Conservation (phyloP, 129 eudicot species). For the Mikania micrantha region DNA sequence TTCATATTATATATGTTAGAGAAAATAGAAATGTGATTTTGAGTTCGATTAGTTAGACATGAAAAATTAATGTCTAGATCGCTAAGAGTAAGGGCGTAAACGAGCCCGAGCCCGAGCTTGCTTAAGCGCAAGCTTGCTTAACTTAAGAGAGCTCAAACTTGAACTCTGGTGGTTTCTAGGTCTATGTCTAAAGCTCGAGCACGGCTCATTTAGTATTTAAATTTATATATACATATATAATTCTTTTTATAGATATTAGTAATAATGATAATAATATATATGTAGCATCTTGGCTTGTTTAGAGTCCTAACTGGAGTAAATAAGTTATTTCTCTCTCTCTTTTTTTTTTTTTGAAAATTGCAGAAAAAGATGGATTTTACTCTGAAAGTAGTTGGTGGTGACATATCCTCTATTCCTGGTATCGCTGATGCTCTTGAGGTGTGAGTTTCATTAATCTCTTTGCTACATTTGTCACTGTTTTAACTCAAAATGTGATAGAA, state of each 20-base stretch:
- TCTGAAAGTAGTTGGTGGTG: constrained; percentile 85
- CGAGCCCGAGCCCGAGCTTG: too few relatives aligned
- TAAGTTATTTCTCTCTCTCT: too few relatives aligned
- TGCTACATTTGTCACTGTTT: neutral
- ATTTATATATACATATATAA: too few relatives aligned
- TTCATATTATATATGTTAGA: neutral
- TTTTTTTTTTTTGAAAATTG: constrained; percentile 18
- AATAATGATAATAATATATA: too few relatives aligned
- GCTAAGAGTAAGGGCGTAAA: neutral
- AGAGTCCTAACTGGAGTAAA: neutral
- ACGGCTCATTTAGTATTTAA: too few relatives aligned
- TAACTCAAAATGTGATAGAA: neutral
- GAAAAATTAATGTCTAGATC: neutral
- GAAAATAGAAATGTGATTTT: neutral
- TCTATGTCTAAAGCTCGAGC: too few relatives aligned
- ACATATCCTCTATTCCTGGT: constrained; percentile 86
- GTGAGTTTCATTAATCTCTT: constrained; percentile 14
- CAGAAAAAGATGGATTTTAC: constrained; percentile 93
- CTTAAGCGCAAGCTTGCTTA: too few relatives aligned
- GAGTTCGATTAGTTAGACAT: neutral
- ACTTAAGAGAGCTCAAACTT: too few relatives aligned
- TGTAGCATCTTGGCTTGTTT: too few relatives aligned
- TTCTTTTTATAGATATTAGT: too few relatives aligned
- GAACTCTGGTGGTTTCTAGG: too few relatives aligned
- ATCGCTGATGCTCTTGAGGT: constrained; percentile 92